Base-by-base conservation (phyloP, 176 grass and related monocot species). In the Eleusine coracana region DNA sequence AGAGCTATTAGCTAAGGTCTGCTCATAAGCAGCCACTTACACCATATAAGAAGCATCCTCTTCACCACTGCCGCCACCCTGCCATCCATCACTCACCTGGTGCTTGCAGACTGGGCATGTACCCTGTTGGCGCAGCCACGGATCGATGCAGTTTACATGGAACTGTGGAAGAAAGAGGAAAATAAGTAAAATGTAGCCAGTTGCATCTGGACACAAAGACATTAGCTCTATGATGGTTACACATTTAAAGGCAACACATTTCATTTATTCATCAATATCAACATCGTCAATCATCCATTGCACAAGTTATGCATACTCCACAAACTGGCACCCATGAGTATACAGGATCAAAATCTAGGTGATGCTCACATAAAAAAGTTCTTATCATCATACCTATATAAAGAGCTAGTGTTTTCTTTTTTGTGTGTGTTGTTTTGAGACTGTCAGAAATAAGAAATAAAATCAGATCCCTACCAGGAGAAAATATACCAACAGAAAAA, bases 51-150 rank as follows among this genome's bases (percentile, higher is more conserved):
- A 92, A 36, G 86, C 91, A 76, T 93, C 92, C 9, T 41, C 63
- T 72, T 91, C 92, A 16, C 78, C 71, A 48, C 81, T 73, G 23
- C 79, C 71, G 10, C 54, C 55, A 7, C 27, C 71, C 39, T 69
- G 87, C 89, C 92, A 94, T 45, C 74, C 87, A 36, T 89, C 76
- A 45, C 79, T 86, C 10, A 89, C 96, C 45, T 85, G 84, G 61
- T 95, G 91, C 84, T 98, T 98, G 89, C 96, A 98, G 58, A 98
- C 81, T 28, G 96, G 96, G 79, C 96, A 98, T 83, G 92, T 98
- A 11, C 93, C 96, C 87, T 93, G 91, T 52, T 98, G 96, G 50
- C 96, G 93, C 83, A 98, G 52, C 96, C 96, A 98, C 38, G 96
- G 96, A 77, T 98, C 96, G 17, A 98, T 98, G 74, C 96, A 98